Evolutionary conservation across 1,284 basidiomycete species (phyloP).

Genomic region (Gymnopus androsaceus): DNA sequence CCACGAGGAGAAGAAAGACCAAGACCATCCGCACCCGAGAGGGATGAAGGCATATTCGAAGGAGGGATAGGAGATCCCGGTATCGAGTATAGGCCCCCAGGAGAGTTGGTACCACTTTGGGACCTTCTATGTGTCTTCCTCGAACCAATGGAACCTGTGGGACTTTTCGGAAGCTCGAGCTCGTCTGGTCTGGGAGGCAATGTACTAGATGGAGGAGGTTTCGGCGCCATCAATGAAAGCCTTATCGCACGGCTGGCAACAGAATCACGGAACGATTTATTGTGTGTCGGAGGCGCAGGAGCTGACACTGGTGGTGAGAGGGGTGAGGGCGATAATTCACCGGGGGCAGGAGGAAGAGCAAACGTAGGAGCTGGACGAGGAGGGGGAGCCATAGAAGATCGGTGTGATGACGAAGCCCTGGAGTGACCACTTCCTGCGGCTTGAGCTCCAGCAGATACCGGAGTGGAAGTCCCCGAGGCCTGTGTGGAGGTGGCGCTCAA

Average conservation of each 20-base stretch:
- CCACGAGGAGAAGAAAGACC: slow-evolving; percentile 45
- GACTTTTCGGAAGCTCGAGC: slow-evolving; percentile 8
- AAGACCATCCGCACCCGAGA: neutral
- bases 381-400: slow-evolving; percentile 66
- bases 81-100: slow-evolving; percentile 39
- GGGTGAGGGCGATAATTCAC: neutral
- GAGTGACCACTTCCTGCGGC: slow-evolving; percentile 16
- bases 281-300: slow-evolving; percentile 28
- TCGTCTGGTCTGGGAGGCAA: slow-evolving; percentile 67
- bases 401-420: slow-evolving; percentile 41
- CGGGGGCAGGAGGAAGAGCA: slow-evolving; percentile 68
- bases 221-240: slow-evolving; percentile 62
- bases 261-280: slow-evolving; percentile 53
- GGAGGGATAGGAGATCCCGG: slow-evolving; percentile 44
- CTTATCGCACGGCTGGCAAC: slow-evolving; percentile 54
- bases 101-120: slow-evolving; percentile 4
- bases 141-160: neutral
- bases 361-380: slow-evolving; percentile 66
- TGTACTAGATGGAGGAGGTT: slow-evolving; percentile 55
- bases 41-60: slow-evolving; percentile 17
- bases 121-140: slow-evolving; percentile 8
- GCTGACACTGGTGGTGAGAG: slow-evolving; percentile 9
- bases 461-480: slow-evolving; percentile 30
- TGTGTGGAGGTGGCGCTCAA: slow-evolving; percentile 46
- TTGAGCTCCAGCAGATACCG: neutral